Evolutionary conservation across 371 early-diverging fungal species (phyloP).

Genomic region (Saksenaea vasiformis): DNA sequence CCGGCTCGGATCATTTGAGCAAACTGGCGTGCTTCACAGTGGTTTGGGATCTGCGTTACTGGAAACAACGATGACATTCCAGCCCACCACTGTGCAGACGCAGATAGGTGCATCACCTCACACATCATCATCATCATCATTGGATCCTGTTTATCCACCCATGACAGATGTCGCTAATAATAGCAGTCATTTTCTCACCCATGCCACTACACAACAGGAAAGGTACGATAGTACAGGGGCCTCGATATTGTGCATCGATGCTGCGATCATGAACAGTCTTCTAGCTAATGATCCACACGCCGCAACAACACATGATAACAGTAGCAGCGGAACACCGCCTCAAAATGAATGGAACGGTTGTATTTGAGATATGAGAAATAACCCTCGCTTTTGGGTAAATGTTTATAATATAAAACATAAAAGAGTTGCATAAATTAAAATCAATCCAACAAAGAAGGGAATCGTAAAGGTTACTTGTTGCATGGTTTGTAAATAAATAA

Average conservation of each 20-base stretch:
- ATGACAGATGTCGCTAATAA: not conserved
- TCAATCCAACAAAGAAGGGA: not conserved
- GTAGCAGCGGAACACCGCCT: too few relatives aligned
- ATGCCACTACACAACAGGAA: not conserved
- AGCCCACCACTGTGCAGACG: not conserved
- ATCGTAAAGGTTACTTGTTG: not conserved
- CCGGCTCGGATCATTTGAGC: not conserved
- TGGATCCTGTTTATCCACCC: not conserved
- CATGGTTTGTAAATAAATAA: not conserved
- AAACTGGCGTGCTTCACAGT: not conserved
- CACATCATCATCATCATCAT: not conserved
- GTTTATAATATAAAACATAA: not conserved
- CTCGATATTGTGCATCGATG: too few relatives aligned
- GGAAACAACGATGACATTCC: not conserved
- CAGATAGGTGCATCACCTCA: not conserved
- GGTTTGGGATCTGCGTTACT: constrained; percentile 3
- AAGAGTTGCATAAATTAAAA: not conserved
- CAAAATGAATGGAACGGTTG: not conserved
- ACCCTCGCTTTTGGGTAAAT: not conserved
- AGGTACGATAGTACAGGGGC: too few relatives aligned
- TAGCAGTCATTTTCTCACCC: not conserved
- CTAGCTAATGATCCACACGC: too few relatives aligned
- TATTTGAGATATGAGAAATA: not conserved
- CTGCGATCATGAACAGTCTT: too few relatives aligned
- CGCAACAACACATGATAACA: too few relatives aligned